Evolutionary conservation across 495 filamentous ascomycete genomes (phyloP), one percentile per base, ranked within the genome.

Genomic region (Bacidia gigantensis): DNA sequence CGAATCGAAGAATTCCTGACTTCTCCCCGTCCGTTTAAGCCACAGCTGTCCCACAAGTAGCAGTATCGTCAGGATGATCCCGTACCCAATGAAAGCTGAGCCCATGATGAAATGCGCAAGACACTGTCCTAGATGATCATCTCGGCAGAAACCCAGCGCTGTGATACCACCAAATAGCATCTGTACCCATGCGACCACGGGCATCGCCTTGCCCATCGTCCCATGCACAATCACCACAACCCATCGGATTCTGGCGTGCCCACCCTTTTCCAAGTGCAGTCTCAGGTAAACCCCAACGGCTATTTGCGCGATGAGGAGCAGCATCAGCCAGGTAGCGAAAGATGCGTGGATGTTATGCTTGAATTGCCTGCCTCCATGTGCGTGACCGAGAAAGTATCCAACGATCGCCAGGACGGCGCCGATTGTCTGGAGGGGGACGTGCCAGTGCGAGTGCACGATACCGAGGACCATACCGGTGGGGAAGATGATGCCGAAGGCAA

Each of bases 21-120:
- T 89, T 22, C 87, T 79, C 17, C 89, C 88, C 1, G 85, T 89
- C 26, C 84, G 76, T 44, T 77, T 79, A 47, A 98, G 66, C 89
- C 89, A 96, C 20, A 74, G 65, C 68, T 96, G 93, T 17, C 92
- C 92, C 29, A 89, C 85, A 11, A 95, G 72, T 25, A 97, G 74
- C 12, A 97, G 69, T 42, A 96, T 83, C 2, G 86, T 89, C 56
- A 98, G 73, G 46, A 90, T 61, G 46, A 96, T 84, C 17, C 87
- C 92, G 61, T 97, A 97, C 43, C 75, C 92, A 56, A 98, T 94
- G 65, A 98, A 97, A 1, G 90, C 89, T 53, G 83, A 84, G 18
- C 92, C 92, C 93, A 98, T 97, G 63, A 97, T 97, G 62, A 97
- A 97, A 66, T 98, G 92, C 26, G 92, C 93, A 24, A 87, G 68